These are phyloP conservation scores for Boletus rex-veris DNA, from an alignment of 768 basidiomycete species.

Conservation along the genomic window DNA sequence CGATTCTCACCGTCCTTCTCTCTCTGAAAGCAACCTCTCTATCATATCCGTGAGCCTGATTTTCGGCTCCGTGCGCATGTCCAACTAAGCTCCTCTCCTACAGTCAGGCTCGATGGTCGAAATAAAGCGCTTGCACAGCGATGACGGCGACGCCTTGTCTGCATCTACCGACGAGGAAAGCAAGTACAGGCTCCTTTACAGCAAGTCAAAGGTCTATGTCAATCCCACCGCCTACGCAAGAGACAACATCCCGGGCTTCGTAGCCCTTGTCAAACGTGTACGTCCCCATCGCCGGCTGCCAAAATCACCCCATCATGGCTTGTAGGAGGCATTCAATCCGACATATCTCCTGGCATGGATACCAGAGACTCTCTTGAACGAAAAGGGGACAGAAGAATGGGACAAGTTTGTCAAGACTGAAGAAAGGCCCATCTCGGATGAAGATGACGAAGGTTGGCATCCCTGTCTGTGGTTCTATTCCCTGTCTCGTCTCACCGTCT, in stretches of 20 bases:
- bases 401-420: slow-evolving; percentile 88
- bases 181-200: slow-evolving; percentile 75
- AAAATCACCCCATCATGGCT: slow-evolving; percentile 8
- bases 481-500: slow-evolving; percentile 4
- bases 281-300: slow-evolving; percentile 26
- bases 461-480: not conserved
- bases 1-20: slow-evolving; percentile 28
- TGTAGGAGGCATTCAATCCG: slow-evolving; percentile 70
- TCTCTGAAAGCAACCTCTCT: slow-evolving; percentile 46
- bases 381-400: slow-evolving; percentile 81
- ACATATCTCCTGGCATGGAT: slow-evolving; percentile 90
- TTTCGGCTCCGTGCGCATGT: not conserved
- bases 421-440: slow-evolving; percentile 52
- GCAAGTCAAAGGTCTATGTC: slow-evolving; percentile 93
- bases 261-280: slow-evolving; percentile 87
- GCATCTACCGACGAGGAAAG: slow-evolving; percentile 45
- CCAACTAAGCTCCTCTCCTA: slow-evolving; percentile 9
- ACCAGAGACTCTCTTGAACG: slow-evolving; percentile 78
- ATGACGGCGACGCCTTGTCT: slow-evolving; percentile 14
- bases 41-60: slow-evolving; percentile 43
- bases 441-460: slow-evolving; percentile 69
- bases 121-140: slow-evolving; percentile 46
- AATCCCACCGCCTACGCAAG: slow-evolving; percentile 89
- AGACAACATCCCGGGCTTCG: slow-evolving; percentile 94
- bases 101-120: slow-evolving; percentile 70